Conservation (phyloP, 495 filamentous ascomycete species). For the Opeltia flavorubescens region DNA sequence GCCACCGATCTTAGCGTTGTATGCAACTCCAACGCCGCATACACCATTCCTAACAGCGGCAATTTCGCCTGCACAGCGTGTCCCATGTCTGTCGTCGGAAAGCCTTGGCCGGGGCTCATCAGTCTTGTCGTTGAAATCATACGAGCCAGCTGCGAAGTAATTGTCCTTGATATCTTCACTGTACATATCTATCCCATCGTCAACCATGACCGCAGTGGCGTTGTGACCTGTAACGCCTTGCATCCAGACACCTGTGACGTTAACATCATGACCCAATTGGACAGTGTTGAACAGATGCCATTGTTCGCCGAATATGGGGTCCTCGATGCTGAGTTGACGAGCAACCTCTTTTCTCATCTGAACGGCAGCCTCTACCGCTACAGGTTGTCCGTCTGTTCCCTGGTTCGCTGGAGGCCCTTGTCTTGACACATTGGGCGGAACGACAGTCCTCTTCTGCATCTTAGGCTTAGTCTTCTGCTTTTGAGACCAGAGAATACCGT, state of each 20-base stretch:
- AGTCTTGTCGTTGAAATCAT: constrained; percentile 81
- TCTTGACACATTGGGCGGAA: constrained; percentile 15
- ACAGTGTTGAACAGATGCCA: constrained; percentile 88
- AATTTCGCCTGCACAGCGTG: constrained; percentile 88
- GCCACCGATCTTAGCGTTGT: constrained; percentile 75
- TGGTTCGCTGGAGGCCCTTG: constrained; percentile 13
- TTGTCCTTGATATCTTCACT: constrained; percentile 87
- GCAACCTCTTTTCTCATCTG: constrained; percentile 47
- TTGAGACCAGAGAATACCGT: constrained; percentile 63
- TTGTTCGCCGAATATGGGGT: constrained; percentile 85
- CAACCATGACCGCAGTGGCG: constrained; percentile 80
- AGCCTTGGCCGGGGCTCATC: constrained; percentile 68
- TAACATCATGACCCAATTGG: constrained; percentile 78
- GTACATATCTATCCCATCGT: constrained; percentile 95
- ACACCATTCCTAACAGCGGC: constrained; percentile 80
- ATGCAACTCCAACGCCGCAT: constrained; percentile 93
- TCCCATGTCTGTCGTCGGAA: constrained; percentile 76
- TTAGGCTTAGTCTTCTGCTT: constrained; percentile 64
- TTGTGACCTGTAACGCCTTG: constrained; percentile 87
- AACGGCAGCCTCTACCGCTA: constrained; percentile 34
- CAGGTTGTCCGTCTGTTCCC: constrained; percentile 9
- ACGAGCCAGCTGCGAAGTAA: constrained; percentile 81
- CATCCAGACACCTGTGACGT: constrained; percentile 83
- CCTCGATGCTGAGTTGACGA: constrained; percentile 52
- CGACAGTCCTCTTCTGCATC: constrained; percentile 61